These are phyloP conservation scores for Eucalyptus lansdowneana DNA, from an alignment of 345 rosid genomes.

Conservation along the genomic window DNA sequence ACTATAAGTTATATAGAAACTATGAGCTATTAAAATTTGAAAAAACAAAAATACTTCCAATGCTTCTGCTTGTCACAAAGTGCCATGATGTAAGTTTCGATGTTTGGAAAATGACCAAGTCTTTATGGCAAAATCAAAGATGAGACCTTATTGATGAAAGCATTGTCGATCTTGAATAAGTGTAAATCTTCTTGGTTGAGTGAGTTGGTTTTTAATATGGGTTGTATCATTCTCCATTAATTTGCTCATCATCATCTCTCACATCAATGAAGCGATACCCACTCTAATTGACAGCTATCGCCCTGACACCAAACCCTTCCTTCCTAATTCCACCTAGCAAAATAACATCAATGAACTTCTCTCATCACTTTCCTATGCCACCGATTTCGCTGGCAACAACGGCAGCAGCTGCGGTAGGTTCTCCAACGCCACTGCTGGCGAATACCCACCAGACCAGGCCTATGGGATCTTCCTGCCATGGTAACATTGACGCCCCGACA, in stretches of 20 bases:
- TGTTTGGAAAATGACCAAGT: too few species aligned
- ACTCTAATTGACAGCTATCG: background rate
- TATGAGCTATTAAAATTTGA: too few species aligned
- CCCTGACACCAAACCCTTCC: background rate
- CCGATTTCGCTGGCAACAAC: background rate
- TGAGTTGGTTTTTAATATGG: too few species aligned
- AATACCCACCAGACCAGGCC: background rate
- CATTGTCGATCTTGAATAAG: too few species aligned
- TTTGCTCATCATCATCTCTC: background rate
- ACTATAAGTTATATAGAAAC: too few species aligned
- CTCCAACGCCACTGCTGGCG: background rate
- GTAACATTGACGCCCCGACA: too few species aligned
- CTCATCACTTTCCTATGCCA: background rate
- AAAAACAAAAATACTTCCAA: too few species aligned
- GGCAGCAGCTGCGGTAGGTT: background rate
- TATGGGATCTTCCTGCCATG: constrained; percentile 8
- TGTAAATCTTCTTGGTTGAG: too few species aligned
- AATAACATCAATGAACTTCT: background rate
- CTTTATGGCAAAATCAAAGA: too few species aligned
- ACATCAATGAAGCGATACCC: background rate
- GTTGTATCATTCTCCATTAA: background rate
- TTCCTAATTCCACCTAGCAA: background rate
- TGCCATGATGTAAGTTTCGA: too few species aligned
- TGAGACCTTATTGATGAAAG: too few species aligned
- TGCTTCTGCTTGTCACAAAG: too few species aligned